Evolutionary conservation across 306 rosid species (phyloP).

Genomic region (Prinsepia uniflora): DNA sequence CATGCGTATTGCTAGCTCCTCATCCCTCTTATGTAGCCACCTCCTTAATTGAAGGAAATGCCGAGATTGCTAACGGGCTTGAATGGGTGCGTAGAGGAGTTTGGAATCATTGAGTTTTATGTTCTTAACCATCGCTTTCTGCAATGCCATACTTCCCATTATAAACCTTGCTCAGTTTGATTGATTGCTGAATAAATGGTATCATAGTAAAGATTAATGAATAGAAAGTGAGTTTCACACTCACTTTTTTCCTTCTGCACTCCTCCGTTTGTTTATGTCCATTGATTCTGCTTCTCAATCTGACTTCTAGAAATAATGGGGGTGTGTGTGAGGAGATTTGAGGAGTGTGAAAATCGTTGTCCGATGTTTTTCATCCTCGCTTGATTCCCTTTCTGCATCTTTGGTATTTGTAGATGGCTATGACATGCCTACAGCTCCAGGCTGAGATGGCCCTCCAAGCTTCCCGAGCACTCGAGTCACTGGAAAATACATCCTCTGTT

Average conservation of each 20-base stretch:
- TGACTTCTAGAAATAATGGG: too few species aligned
- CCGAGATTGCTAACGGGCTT: slow-evolving; percentile 64
- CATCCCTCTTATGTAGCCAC: slow-evolving; percentile 74
- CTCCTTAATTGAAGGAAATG: slow-evolving; percentile 70
- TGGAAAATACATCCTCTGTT: slow-evolving; percentile 43
- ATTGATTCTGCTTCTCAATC: too few species aligned
- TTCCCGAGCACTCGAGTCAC: slow-evolving; percentile 70
- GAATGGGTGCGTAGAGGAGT: slow-evolving; percentile 74
- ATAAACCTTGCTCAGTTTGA: neutral
- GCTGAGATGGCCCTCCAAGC: slow-evolving; percentile 98
- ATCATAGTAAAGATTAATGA: neutral
- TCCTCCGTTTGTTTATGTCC: too few species aligned
- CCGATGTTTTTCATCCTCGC: too few species aligned
- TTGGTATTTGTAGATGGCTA: slow-evolving; percentile 55
- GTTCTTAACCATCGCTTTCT: slow-evolving; percentile 2
- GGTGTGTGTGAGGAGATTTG: too few species aligned
- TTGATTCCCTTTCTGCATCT: too few species aligned
- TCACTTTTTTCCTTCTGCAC: too few species aligned
- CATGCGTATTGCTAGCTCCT: slow-evolving; percentile 66
- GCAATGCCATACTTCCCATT: neutral
- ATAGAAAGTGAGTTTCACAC: too few species aligned
- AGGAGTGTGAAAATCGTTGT: too few species aligned
- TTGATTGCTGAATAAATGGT: neutral
- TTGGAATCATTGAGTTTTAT: slow-evolving; percentile 16
- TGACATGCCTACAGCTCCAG: slow-evolving; percentile 80